Percentiles rank a stretch among this genome's conserved stretches.
These are phyloP conservation scores for Exophiala sp. DNA, from an alignment of 2,329 filamentous ascomycete genomes.

Conservation along the genomic window DNA sequence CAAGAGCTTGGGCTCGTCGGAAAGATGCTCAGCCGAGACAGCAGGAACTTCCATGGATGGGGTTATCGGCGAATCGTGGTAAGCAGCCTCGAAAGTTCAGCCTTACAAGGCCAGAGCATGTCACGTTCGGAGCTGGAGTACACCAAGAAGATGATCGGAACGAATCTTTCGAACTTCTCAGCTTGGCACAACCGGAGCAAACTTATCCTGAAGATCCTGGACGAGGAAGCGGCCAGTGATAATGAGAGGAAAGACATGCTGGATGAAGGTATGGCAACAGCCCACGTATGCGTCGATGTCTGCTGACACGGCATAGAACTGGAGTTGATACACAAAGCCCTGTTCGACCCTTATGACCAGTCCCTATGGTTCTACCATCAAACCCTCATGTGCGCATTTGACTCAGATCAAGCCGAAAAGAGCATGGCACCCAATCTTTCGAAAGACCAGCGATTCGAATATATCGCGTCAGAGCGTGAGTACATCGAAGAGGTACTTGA, in stretches of 20 bases:
- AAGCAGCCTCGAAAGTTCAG: slow-evolving; percentile 62
- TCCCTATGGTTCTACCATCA: slow-evolving; percentile 97
- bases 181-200: slow-evolving; percentile 92
- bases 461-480: slow-evolving; percentile 68
- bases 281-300: neutral
- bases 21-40: slow-evolving; percentile 85
- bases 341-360: slow-evolving; percentile 91
- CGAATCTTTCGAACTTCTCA: slow-evolving; percentile 91
- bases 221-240: slow-evolving; percentile 65
- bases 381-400: slow-evolving; percentile 70
- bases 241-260: slow-evolving; percentile 65
- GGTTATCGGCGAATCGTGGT: slow-evolving; percentile 81
- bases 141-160: slow-evolving; percentile 80
- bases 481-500: slow-evolving; percentile 65
- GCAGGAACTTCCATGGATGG: slow-evolving; percentile 96
- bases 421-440: slow-evolving; percentile 65
- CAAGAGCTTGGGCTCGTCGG: slow-evolving; percentile 76
- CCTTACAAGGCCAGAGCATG: slow-evolving; percentile 58
- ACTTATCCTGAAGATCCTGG: slow-evolving; percentile 71
- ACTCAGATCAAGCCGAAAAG: slow-evolving; percentile 47
- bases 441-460: slow-evolving; percentile 58
- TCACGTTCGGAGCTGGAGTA: slow-evolving; percentile 81
- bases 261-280: slow-evolving; percentile 57
- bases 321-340: slow-evolving; percentile 67
- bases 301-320: slow-evolving; percentile 56